Evolutionary conservation across 2,329 filamentous ascomycete genomes (phyloP).

Genomic region (Podosphaera xanthii): DNA sequence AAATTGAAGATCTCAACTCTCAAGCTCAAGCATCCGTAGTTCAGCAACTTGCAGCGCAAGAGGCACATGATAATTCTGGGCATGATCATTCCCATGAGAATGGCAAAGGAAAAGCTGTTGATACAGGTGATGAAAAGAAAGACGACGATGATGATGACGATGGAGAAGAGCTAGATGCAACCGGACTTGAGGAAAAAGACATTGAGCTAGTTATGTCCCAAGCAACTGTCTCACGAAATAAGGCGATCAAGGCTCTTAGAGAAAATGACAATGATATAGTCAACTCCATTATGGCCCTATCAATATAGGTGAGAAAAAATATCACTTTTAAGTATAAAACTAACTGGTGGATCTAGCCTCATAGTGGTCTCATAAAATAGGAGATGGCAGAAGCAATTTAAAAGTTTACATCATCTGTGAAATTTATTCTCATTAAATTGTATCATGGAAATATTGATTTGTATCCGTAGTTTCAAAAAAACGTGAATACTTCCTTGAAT

Average conservation of each 20-base stretch:
- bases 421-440: no score
- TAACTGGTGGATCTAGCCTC: slow-evolving; percentile 1
- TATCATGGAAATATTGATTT: no score
- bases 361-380: slow-evolving; percentile 1
- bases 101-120: slow-evolving; percentile 36
- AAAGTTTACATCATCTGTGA: no score
- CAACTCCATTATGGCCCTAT: slow-evolving; percentile 99
- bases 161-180: slow-evolving; percentile 84
- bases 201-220: slow-evolving; percentile 99
- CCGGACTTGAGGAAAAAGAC: slow-evolving; percentile 93
- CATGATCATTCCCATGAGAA: slow-evolving; percentile 54
- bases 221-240: slow-evolving; percentile 88
- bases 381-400: no score
- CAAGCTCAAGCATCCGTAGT: slow-evolving; percentile 89
- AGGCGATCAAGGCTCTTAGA: slow-evolving; percentile 94
- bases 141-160: slow-evolving; percentile 69
- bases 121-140: slow-evolving; percentile 47
- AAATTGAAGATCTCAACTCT: slow-evolving; percentile 99
- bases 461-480: no score
- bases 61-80: slow-evolving; percentile 28
- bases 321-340: background rate
- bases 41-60: slow-evolving; percentile 71
- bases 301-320: slow-evolving; percentile 34
- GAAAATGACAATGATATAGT: slow-evolving; percentile 99
- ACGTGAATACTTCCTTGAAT: no score